Evolutionary conservation across 192 early-diverging fungal genomes (phyloP).

Genomic region (Podila clonocystis): DNA sequence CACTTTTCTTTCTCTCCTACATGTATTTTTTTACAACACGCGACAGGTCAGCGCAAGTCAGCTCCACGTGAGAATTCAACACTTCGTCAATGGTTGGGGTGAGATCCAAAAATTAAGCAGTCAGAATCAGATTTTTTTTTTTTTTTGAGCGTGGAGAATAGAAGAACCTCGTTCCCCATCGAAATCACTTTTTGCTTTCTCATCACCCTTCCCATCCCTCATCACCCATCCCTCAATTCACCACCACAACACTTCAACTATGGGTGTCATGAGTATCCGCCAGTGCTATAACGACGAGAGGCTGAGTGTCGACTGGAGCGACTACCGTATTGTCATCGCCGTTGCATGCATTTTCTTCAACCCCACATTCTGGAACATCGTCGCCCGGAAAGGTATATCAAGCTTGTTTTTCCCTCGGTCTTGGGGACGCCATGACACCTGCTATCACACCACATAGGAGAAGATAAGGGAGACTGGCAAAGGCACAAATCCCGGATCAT

Average conservation of each 20-base stretch:
- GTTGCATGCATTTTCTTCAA: slow-evolving; percentile 85
- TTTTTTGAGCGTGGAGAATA: not conserved
- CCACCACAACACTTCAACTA: too few relatives aligned
- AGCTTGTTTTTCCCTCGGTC: not conserved
- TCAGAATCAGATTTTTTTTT: not conserved
- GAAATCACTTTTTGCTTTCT: slow-evolving; percentile 4
- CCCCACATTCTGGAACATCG: slow-evolving; percentile 91
- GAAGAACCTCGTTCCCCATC: not conserved
- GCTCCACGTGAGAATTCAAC: too few relatives aligned
- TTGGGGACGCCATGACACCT: too few relatives aligned
- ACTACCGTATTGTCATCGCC: slow-evolving; percentile 74
- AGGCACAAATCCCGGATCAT: too few relatives aligned
- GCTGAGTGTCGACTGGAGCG: slow-evolving; percentile 63
- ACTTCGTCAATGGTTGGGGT: too few relatives aligned
- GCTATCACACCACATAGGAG: too few relatives aligned
- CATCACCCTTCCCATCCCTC: not conserved
- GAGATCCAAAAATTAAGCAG: slow-evolving; percentile 1
- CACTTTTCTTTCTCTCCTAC: too few relatives aligned
- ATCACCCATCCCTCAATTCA: not conserved
- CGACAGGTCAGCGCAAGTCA: too few relatives aligned
- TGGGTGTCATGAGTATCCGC: slow-evolving; percentile 26
- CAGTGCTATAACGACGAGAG: slow-evolving; percentile 29
- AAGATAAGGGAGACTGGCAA: too few relatives aligned
- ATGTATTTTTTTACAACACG: too few relatives aligned
- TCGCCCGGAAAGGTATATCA: slow-evolving; percentile 76